Percentiles rank a stretch among this genome's conserved stretches.
Evolutionary conservation across 495 filamentous ascomycete species (phyloP).

Genomic region (Tuber borchii): DNA sequence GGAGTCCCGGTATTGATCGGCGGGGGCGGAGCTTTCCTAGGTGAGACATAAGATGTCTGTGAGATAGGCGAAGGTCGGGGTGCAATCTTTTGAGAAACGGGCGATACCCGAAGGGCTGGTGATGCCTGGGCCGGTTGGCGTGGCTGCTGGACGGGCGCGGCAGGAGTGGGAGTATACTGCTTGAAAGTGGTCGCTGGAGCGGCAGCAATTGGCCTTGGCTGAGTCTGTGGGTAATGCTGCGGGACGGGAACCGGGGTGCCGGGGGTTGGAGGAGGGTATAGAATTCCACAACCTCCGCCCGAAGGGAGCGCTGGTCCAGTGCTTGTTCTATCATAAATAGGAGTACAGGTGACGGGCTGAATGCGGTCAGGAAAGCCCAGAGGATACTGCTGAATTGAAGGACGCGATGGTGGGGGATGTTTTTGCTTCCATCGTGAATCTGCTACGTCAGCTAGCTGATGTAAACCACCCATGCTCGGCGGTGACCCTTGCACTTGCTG

Average conservation of each 20-base stretch:
- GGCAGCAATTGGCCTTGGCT: conserved; percentile 19
- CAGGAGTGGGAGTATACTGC: conserved; percentile 18
- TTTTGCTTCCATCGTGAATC: conserved; percentile 34
- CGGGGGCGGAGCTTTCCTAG: conserved; percentile 32
- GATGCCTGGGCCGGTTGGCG: conserved; percentile 32
- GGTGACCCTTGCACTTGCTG: conserved; percentile 25
- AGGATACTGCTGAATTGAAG: conserved; percentile 6
- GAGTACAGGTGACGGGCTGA: neutral
- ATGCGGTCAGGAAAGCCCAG: neutral
- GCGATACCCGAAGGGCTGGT: conserved; percentile 12
- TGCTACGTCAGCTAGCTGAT: conserved; percentile 30
- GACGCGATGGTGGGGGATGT: conserved; percentile 19
- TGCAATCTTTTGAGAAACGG: conserved; percentile 29
- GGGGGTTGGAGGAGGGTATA: conserved; percentile 22
- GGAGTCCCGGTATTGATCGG: conserved; percentile 28
- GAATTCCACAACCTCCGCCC: conserved; percentile 16
- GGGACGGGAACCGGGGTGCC: conserved; percentile 10
- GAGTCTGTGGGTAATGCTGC: conserved; percentile 23
- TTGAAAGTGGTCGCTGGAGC: conserved; percentile 21
- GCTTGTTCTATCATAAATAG: neutral
- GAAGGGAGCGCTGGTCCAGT: conserved; percentile 17
- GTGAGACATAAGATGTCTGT: conserved; percentile 14
- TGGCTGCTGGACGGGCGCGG: conserved; percentile 36
- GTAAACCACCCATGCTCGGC: conserved; percentile 16
- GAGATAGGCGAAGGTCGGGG: conserved; percentile 24